phyloP scores from a whole-genome alignment of 2,329 filamentous ascomycete genomes.

The Neopestalotiopsis rosae region DNA sequence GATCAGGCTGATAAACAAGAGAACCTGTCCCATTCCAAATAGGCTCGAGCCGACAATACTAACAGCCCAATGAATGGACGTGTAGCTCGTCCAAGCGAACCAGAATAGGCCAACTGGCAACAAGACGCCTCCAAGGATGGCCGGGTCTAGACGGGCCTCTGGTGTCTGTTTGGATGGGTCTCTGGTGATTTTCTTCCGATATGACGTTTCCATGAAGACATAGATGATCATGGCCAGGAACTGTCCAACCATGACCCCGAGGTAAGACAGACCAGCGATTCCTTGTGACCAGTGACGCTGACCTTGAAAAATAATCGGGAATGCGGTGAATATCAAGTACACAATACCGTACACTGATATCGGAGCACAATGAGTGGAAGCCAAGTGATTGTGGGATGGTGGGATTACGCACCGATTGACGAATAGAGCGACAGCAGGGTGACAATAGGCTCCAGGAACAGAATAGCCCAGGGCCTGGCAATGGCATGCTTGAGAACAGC shows the following conservation, averaged over 20 bases:
- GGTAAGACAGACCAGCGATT: constrained; percentile 66
- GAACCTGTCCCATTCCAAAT: constrained; percentile 44
- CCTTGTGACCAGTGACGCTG: constrained; percentile 61
- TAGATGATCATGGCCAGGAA: constrained; percentile 59
- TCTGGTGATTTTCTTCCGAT: constrained; percentile 51
- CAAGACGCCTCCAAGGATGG: constrained; percentile 63
- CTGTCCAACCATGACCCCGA: constrained; percentile 71
- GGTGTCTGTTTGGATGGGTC: constrained; percentile 53
- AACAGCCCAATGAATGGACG: constrained; percentile 55
- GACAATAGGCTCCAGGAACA: constrained; percentile 74
- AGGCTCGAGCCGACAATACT: constrained; percentile 30
- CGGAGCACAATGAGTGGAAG: background rate
- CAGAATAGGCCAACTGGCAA: constrained; percentile 68
- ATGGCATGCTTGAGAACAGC: constrained; percentile 60
- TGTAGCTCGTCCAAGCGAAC: constrained; percentile 68
- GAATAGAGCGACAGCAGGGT: constrained; percentile 67
- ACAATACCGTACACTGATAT: constrained; percentile 51
- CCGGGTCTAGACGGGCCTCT: constrained; percentile 65
- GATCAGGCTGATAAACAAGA: constrained; percentile 59
- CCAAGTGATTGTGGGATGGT: background rate
- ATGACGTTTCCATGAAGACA: constrained; percentile 58
- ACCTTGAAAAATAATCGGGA: constrained; percentile 67
- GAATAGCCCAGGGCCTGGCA: constrained; percentile 67
- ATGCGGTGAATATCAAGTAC: constrained; percentile 62
- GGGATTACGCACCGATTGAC: constrained; percentile 46